phyloP scores from a whole-genome alignment of 2,329 filamentous ascomycete species.

The Aspergillus carbonarius region DNA sequence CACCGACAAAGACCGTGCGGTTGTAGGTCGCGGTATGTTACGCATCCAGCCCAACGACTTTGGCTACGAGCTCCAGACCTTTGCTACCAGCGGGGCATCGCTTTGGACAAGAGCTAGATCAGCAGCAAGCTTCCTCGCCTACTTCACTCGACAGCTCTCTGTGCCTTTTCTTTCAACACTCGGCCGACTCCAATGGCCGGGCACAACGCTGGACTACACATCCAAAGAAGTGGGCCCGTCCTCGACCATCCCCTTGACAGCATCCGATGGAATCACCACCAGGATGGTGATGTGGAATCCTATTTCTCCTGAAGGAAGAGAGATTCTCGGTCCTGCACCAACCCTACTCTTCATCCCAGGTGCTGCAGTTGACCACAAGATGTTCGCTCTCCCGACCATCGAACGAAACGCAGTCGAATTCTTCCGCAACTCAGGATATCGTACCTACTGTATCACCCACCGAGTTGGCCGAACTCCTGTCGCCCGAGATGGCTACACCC shows the following conservation, averaged over 20 bases:
- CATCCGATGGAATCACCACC: neutral
- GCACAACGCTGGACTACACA: neutral
- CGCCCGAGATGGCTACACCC: constrained; percentile 4
- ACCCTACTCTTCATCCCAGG: constrained; percentile 3
- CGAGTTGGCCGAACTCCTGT: neutral
- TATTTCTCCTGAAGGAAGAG: neutral
- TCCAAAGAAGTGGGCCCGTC: neutral
- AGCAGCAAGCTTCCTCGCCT: neutral
- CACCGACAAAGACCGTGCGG: neutral
- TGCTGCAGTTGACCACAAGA: constrained; percentile 4
- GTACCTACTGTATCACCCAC: constrained; percentile 1
- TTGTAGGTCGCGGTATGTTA: neutral
- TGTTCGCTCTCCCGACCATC: constrained; percentile 1
- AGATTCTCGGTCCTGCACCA: neutral
- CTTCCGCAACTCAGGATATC: constrained; percentile 1
- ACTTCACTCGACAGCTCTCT: neutral
- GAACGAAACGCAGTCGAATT: neutral
- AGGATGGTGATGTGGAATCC: constrained; percentile 7
- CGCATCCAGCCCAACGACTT: neutral
- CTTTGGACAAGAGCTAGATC: neutral
- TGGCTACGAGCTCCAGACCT: neutral
- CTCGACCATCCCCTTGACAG: neutral
- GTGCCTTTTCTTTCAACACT: neutral
- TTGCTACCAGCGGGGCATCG: neutral
- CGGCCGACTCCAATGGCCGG: neutral